Evolutionary conservation across 2,329 filamentous ascomycete genomes (phyloP).

Genomic region (Zopfia rhizophila): DNA sequence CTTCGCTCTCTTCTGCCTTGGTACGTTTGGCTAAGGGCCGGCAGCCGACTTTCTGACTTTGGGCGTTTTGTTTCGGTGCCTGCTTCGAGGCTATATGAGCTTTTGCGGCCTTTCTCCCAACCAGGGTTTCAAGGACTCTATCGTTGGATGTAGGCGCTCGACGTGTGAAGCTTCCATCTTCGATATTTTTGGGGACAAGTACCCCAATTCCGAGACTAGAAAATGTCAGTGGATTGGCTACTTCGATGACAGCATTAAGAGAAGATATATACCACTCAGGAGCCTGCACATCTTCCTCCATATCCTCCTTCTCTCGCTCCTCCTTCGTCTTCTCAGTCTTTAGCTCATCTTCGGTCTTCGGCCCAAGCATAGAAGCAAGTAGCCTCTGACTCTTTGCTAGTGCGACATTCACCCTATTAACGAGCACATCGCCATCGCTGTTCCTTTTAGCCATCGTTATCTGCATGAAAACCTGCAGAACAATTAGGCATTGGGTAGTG

Average conservation of each 20-base stretch:
- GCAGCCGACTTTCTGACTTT: slow-evolving; percentile 38
- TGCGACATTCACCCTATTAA: slow-evolving; percentile 64
- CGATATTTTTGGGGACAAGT: slow-evolving; percentile 46
- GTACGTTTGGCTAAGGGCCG: no score
- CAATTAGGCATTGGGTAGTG: slow-evolving; percentile 20
- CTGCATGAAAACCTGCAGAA: slow-evolving; percentile 3
- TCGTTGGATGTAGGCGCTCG: slow-evolving; percentile 54
- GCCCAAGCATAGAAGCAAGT: slow-evolving; percentile 66
- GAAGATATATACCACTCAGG: slow-evolving; percentile 61
- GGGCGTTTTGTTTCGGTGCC: slow-evolving; percentile 31
- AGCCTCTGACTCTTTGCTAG: slow-evolving; percentile 65
- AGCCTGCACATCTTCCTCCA: slow-evolving; percentile 63
- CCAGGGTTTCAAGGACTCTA: slow-evolving; percentile 52
- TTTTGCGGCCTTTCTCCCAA: slow-evolving; percentile 56
- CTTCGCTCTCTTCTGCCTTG: slow-evolving; percentile 45
- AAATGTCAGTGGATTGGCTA: slow-evolving; percentile 12
- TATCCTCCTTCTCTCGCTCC: slow-evolving; percentile 62
- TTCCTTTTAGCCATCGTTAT: slow-evolving; percentile 45
- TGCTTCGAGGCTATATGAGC: slow-evolving; percentile 40
- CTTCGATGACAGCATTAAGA: background rate
- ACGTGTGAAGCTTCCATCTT: slow-evolving; percentile 50
- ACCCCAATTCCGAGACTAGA: slow-evolving; percentile 53
- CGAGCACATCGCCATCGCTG: slow-evolving; percentile 63
- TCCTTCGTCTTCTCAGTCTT: slow-evolving; percentile 54
- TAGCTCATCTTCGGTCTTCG: slow-evolving; percentile 53